Percentiles rank a stretch among this genome's conserved stretches.
Conservation (phyloP, 2,329 filamentous ascomycete genomes). For the Aspergillus phoenicis region DNA sequence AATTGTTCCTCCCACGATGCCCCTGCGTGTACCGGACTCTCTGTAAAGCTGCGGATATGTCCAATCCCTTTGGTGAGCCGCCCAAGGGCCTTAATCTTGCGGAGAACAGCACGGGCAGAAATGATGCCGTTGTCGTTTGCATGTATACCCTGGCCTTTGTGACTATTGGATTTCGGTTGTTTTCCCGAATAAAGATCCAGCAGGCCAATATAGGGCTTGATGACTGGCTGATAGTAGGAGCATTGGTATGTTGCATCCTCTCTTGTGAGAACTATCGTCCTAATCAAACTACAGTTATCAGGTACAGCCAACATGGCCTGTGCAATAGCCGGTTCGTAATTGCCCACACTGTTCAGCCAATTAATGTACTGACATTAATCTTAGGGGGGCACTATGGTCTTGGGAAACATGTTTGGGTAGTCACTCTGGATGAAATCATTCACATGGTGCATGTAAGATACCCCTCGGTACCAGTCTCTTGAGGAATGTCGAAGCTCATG, state of each 20-base stretch:
- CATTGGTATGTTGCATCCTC: background rate
- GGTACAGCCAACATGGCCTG: constrained; percentile 4
- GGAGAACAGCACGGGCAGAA: background rate
- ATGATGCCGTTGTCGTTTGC: background rate
- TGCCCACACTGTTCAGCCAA: background rate
- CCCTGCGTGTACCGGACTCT: background rate
- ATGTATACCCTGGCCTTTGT: constrained; percentile 2
- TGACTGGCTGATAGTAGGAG: constrained; percentile 3
- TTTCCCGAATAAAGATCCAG: background rate
- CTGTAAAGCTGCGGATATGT: constrained; percentile 1
- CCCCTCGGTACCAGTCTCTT: background rate
- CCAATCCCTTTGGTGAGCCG: constrained; percentile 1
- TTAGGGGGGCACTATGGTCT: constrained; percentile 19
- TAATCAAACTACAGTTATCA: background rate
- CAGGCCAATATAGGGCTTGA: constrained; percentile 1
- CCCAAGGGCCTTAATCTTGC: background rate
- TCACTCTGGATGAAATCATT: constrained; percentile 12
- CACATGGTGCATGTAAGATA: constrained; percentile 4
- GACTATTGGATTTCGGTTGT: constrained; percentile 4
- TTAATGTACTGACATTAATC: background rate
- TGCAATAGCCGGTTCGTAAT: background rate
- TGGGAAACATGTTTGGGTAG: constrained; percentile 23
- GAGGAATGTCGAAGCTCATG: background rate
- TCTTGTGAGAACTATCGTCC: background rate
- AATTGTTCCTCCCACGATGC: background rate